phyloP scores from a whole-genome alignment of 2,329 filamentous ascomycete genomes.

The Neonectria hederae region DNA sequence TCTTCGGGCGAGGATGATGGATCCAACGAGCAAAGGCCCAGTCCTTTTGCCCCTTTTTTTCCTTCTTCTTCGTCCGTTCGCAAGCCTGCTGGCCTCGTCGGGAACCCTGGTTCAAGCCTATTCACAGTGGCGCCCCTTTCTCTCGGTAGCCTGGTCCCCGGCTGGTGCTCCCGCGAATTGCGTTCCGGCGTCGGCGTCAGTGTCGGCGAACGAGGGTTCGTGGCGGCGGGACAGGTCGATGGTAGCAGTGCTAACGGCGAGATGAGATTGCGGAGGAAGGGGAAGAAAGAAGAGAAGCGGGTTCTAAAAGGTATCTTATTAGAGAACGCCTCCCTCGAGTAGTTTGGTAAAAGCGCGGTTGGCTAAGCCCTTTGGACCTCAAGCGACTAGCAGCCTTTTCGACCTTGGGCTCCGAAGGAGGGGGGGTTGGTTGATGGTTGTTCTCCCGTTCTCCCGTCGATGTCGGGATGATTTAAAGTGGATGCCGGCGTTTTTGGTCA shows the following conservation, averaged over 20 bases:
- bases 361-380: not conserved
- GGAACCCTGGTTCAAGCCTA: not conserved
- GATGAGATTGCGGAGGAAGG: conserved; percentile 3
- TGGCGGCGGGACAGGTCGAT: not conserved
- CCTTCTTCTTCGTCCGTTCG: not conserved
- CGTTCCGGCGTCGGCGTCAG: conserved; percentile 3
- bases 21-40: conserved; percentile 16
- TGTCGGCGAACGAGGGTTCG: not conserved
- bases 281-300: not conserved
- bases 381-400: conserved; percentile 5
- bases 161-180: conserved; percentile 4
- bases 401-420: conserved; percentile 8
- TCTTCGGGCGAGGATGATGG: conserved; percentile 14
- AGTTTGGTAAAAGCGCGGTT: not conserved
- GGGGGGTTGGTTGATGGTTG: not conserved
- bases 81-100: not conserved
- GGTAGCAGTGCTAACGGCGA: not conserved
- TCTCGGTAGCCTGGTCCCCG: not conserved
- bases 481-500: conserved; percentile 21
- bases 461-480: conserved; percentile 8
- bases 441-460: not conserved
- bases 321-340: not conserved
- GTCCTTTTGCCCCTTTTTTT: conserved; percentile 3
- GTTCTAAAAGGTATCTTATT: not conserved
- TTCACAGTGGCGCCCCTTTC: conserved; percentile 1